Conservation (phyloP, 2,329 filamentous ascomycete species). For the Microascus cirrosus region DNA sequence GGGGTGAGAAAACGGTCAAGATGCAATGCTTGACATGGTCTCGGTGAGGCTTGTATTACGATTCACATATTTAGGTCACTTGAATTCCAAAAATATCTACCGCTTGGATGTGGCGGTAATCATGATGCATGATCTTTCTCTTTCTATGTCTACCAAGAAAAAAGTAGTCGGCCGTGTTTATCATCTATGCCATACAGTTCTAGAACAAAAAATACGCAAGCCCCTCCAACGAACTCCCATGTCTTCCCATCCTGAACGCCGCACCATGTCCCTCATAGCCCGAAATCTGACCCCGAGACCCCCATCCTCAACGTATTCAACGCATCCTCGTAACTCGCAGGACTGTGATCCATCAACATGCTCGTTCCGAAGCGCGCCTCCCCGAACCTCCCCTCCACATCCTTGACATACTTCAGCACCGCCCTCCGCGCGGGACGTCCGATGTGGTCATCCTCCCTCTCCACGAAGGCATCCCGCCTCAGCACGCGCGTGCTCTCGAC, state of each 20-base stretch:
- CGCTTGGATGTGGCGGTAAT: neutral
- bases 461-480: slow-evolving; percentile 52
- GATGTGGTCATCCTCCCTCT: slow-evolving; percentile 33
- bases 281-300: slow-evolving; percentile 20
- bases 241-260: neutral
- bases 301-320: slow-evolving; percentile 47
- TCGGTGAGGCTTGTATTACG: neutral
- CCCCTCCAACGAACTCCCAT: neutral
- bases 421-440: slow-evolving; percentile 57
- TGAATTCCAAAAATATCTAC: neutral
- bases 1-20: neutral
- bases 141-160: neutral
- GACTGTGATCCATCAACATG: slow-evolving; percentile 68
- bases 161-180: neutral
- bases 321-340: slow-evolving; percentile 60
- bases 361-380: slow-evolving; percentile 62
- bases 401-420: slow-evolving; percentile 57
- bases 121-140: neutral
- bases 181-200: neutral
- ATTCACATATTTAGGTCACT: neutral
- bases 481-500: slow-evolving; percentile 59
- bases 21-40: neutral
- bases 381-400: slow-evolving; percentile 59
- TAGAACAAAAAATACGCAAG: neutral
- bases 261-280: neutral